Evolutionary conservation across 1,284 basidiomycete species (phyloP).

Genomic region (Heterobasidion annosum): DNA sequence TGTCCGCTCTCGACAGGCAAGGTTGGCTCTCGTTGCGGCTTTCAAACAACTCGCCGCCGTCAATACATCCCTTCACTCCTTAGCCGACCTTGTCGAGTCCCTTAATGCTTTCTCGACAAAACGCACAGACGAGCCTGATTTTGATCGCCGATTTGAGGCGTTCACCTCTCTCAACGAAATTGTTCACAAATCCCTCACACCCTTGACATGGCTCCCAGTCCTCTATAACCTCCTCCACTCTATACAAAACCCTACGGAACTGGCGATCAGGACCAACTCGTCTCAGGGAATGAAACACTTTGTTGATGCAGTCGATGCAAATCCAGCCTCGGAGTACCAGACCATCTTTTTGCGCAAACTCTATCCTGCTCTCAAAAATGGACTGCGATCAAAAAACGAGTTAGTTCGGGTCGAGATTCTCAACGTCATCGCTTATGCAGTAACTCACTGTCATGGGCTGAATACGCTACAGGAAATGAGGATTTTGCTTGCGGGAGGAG

Average conservation of each 20-base stretch:
- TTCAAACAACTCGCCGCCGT: slow-evolving; percentile 53
- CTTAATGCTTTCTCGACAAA: slow-evolving; percentile 84
- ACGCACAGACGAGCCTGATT: slow-evolving; percentile 89
- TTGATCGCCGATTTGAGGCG: slow-evolving; percentile 77
- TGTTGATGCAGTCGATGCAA: slow-evolving; percentile 46
- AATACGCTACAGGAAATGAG: slow-evolving; percentile 69
- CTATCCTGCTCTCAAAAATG: slow-evolving; percentile 78
- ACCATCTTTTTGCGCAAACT: slow-evolving; percentile 58
- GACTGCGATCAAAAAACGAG: slow-evolving; percentile 77
- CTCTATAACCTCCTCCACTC: slow-evolving; percentile 82
- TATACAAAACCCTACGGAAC: slow-evolving; percentile 85
- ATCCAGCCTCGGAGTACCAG: slow-evolving; percentile 34
- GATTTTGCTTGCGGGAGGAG: slow-evolving; percentile 79
- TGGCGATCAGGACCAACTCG: slow-evolving; percentile 83
- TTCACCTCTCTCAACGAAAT: slow-evolving; percentile 72
- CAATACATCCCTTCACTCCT: slow-evolving; percentile 35
- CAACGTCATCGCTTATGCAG: slow-evolving; percentile 71
- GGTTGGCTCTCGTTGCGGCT: slow-evolving; percentile 57
- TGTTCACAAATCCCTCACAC: slow-evolving; percentile 38
- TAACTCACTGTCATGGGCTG: slow-evolving; percentile 58
- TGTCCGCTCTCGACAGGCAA: slow-evolving; percentile 61
- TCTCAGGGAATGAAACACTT: slow-evolving; percentile 74
- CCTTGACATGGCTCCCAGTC: slow-evolving; percentile 75
- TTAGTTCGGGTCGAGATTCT: slow-evolving; percentile 86
- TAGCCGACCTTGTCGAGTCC: slow-evolving; percentile 52